Percentiles rank a stretch among this genome's conserved stretches.
Evolutionary conservation across 2,329 filamentous ascomycete genomes (phyloP).

Genomic region (Alternaria longipes): DNA sequence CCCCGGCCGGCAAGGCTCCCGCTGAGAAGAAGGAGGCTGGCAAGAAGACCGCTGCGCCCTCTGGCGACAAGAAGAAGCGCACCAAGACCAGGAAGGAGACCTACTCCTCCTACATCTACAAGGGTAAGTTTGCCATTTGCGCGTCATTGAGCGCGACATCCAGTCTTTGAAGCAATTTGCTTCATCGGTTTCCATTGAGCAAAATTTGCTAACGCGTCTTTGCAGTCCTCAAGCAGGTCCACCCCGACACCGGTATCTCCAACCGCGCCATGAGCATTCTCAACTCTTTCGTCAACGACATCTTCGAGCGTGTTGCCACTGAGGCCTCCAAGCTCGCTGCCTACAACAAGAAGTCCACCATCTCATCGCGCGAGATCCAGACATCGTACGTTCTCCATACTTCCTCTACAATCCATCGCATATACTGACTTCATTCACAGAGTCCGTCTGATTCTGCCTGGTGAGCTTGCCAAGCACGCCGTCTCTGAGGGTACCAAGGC

Average conservation of each 20-base stretch:
- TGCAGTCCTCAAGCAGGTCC: conserved; percentile 98
- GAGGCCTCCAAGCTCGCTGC: conserved; percentile 99
- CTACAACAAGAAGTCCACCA: conserved; percentile 99
- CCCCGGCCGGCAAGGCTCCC: conserved; percentile 79
- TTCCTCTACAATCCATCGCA: background rate
- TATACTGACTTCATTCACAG: conserved; percentile 53
- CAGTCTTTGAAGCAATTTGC: background rate
- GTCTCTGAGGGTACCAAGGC: conserved; percentile 99
- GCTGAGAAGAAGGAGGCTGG: conserved; percentile 99
- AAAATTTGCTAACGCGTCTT: conserved; percentile 49
- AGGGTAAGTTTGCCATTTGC: conserved; percentile 71
- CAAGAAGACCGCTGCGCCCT: conserved; percentile 95
- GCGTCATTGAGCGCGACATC: conserved; percentile 16
- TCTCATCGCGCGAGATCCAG: conserved; percentile 99
- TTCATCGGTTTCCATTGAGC: conserved; percentile 3
- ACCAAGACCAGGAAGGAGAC: conserved; percentile 99
- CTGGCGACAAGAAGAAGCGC: conserved; percentile 99
- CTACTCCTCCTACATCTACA: conserved; percentile 99
- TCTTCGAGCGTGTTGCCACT: conserved; percentile 98
- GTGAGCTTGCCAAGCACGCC: conserved; percentile 99
- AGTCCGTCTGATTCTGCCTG: conserved; percentile 95
- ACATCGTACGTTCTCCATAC: conserved; percentile 72
- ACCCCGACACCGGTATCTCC: conserved; percentile 99
- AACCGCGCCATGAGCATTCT: conserved; percentile 99
- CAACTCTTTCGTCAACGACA: conserved; percentile 99